Percentiles rank a stretch among this genome's conserved stretches.
Conservation (phyloP, 1,284 basidiomycete genomes). For the Sporisorium graminicola region DNA sequence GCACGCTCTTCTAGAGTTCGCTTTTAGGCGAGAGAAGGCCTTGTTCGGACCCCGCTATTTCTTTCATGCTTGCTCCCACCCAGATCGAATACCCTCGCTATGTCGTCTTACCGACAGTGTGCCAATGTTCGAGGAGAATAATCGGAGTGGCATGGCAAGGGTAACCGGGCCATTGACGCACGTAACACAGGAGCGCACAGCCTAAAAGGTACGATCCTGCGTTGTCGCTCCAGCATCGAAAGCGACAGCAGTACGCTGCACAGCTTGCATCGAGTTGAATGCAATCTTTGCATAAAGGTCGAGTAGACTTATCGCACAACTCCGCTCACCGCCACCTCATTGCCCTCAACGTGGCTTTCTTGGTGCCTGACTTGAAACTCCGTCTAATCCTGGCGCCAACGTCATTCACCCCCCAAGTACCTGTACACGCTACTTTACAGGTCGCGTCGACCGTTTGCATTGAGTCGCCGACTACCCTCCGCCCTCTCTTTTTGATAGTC, state of each 20-base stretch:
- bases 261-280: neutral
- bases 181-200: too few species aligned
- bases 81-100: neutral
- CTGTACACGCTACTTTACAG: constrained; percentile 8
- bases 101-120: too few species aligned
- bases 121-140: too few species aligned
- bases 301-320: neutral
- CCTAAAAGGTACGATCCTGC: too few species aligned
- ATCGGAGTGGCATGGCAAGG: too few species aligned
- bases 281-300: constrained; percentile 1
- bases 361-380: constrained; percentile 20
- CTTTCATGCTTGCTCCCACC: neutral
- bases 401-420: neutral
- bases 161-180: neutral
- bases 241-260: neutral
- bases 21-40: neutral
- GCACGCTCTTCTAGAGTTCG: neutral
- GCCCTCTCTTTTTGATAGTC: constrained; percentile 2
- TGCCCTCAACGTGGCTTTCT: neutral
- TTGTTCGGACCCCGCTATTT: neutral
- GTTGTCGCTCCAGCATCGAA: too few species aligned
- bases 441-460: constrained; percentile 5
- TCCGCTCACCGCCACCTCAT: constrained; percentile 4
- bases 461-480: neutral
- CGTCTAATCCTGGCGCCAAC: constrained; percentile 17